Evolutionary conservation across 129 eudicot genomes (phyloP).

Genomic region (Gnaphalium uliginosum): DNA sequence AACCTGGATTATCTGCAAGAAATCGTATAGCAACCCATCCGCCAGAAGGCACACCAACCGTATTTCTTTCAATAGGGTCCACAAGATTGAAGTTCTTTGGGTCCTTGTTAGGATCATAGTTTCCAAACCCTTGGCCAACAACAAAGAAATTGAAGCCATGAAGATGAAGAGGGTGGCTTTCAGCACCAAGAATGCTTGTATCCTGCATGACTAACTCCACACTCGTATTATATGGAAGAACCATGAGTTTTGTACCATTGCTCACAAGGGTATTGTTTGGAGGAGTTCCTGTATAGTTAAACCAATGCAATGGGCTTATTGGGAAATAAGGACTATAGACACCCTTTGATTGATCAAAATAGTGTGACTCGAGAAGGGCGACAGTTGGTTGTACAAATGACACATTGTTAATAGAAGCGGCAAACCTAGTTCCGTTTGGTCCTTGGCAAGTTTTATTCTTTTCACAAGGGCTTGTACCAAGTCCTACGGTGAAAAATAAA

Average conservation of each 20-base stretch:
- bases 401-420: not conserved
- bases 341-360: slow-evolving; percentile 10
- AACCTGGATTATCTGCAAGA: slow-evolving; percentile 20
- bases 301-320: not conserved
- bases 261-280: not conserved
- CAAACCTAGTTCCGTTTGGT: slow-evolving; percentile 1
- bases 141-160: slow-evolving; percentile 15
- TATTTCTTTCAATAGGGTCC: slow-evolving; percentile 3
- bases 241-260: slow-evolving; percentile 9
- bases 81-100: slow-evolving; percentile 1
- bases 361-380: slow-evolving; percentile 1
- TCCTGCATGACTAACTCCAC: slow-evolving; percentile 4
- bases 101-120: not conserved
- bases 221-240: not conserved
- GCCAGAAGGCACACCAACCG: slow-evolving; percentile 13
- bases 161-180: slow-evolving; percentile 12
- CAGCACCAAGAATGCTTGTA: slow-evolving; percentile 1
- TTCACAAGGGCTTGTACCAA: not conserved
- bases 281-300: not conserved
- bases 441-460: slow-evolving; percentile 10
- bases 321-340: slow-evolving; percentile 10
- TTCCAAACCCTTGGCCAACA: slow-evolving; percentile 2
- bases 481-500: not conserved
- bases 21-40: slow-evolving; percentile 4
- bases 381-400: slow-evolving; percentile 9